Percentiles rank a stretch among this genome's conserved stretches.
These are phyloP conservation scores for Aspergillus fumigatiaffinis DNA, from an alignment of 2,329 filamentous ascomycete species.

Conservation along the genomic window DNA sequence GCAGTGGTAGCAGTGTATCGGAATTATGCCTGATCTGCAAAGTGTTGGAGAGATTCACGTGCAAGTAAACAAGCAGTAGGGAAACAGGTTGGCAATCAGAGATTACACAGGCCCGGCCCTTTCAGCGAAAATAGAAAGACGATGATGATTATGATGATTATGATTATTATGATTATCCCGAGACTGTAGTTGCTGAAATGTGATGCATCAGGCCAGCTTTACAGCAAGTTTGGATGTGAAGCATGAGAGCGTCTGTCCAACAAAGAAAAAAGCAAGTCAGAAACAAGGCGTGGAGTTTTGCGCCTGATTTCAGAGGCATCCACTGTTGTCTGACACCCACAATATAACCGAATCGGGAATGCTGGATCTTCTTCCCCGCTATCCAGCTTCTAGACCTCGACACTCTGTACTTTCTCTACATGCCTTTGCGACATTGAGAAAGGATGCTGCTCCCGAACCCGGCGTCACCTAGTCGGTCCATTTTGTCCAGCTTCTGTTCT, in stretches of 20 bases:
- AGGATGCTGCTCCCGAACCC: not conserved
- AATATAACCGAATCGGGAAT: not conserved
- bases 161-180: not conserved
- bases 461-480: not conserved
- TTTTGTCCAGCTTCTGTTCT: not conserved
- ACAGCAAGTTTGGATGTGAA: not conserved
- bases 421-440: not conserved
- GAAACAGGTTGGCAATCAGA: not conserved
- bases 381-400: not conserved
- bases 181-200: not conserved
- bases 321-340: not conserved
- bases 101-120: not conserved
- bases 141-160: constrained; percentile 4
- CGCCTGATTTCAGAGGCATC: constrained; percentile 12
- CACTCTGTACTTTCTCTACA: not conserved
- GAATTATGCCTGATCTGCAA: not conserved
- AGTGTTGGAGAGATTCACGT: not conserved
- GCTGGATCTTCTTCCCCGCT: not conserved
- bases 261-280: constrained; percentile 6
- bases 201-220: not conserved
- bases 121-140: not conserved
- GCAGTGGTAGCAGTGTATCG: not conserved
- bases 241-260: constrained; percentile 1
- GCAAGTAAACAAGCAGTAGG: not conserved
- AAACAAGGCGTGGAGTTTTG: not conserved